Evolutionary conservation across 192 early-diverging fungal genomes (phyloP), one percentile per base, ranked within the genome.

Genomic region (Cetraspora pellucida): DNA sequence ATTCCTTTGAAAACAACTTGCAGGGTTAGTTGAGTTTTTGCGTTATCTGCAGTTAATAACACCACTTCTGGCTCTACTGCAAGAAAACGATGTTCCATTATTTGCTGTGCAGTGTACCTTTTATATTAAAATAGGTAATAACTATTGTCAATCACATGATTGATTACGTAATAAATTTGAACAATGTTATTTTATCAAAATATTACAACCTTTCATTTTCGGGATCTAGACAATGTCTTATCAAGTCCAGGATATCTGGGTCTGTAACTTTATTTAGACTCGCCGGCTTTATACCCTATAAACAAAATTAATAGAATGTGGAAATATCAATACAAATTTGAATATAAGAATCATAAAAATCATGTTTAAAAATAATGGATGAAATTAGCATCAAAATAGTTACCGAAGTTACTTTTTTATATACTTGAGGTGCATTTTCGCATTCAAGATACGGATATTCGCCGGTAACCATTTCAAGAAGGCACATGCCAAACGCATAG

Each of bases 391-490:
- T 54, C 16, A 11, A 6, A 44, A 69, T 59, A 78, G 16, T 46
- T 84, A 86, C 89, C 83, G 90, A 86, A 19, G 87, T 87, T 59
- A 93, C 92, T 68, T 91, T 92, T 79, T 92, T 91, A 78, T 88
- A 93, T 21, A 93, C 88, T 77, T 93, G 92, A 13, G 91, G 90
- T 1, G 90, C 90, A 79, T 94, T 94, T 70, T 90, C 92, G 80
- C 93, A 94, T 80, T 94, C 93, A 43, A 80, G 81, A 77, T 94
- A 94, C 9, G 93, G 93, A 63, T 94, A 94, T 82, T 94, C 91
- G 45, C 91, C 91, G 16, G 93, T 94, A 19, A 91, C 93, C 92
- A 94, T 93, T 80, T 94, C 93, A 31, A 94, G 76, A 17, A 94
- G 76, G 50, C 92, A 91, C 91, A 94, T 93, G 23, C 93, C 93